phyloP scores from a whole-genome alignment of 768 basidiomycete genomes.

The Tricholoma flavovirens region DNA sequence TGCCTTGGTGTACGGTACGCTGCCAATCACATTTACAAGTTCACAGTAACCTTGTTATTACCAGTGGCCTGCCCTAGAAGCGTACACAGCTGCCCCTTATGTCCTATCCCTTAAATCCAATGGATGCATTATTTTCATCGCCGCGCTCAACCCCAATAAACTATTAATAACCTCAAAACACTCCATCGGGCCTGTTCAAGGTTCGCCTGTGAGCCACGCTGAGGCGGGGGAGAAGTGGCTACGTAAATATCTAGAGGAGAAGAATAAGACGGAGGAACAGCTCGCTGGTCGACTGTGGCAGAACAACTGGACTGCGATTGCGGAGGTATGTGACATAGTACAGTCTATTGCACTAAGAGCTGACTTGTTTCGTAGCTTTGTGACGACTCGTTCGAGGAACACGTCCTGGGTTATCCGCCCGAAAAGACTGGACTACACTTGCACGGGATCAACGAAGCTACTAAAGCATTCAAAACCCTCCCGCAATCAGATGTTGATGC shows the following conservation, averaged over 20 bases:
- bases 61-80: constrained; percentile 72
- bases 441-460: constrained; percentile 80
- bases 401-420: constrained; percentile 79
- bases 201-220: constrained; percentile 57
- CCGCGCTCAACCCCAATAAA: constrained; percentile 67
- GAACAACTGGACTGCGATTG: constrained; percentile 81
- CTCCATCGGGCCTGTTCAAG: constrained; percentile 58
- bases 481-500: constrained; percentile 60
- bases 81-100: constrained; percentile 71
- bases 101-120: constrained; percentile 90
- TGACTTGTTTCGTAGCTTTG: constrained; percentile 60
- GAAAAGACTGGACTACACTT: constrained; percentile 88
- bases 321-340: constrained; percentile 57
- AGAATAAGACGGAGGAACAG: constrained; percentile 63
- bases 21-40: background rate
- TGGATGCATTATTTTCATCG: constrained; percentile 95
- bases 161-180: constrained; percentile 92
- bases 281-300: constrained; percentile 74
- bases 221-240: constrained; percentile 84
- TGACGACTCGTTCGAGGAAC: constrained; percentile 96
- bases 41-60: background rate
- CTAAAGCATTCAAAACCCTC: constrained; percentile 64
- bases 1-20: constrained; percentile 89
- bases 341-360: background rate
- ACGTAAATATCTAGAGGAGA: constrained; percentile 51